These are phyloP conservation scores for Mimosa bimucronata DNA, from an alignment of 306 rosid genomes.

Conservation along the genomic window DNA sequence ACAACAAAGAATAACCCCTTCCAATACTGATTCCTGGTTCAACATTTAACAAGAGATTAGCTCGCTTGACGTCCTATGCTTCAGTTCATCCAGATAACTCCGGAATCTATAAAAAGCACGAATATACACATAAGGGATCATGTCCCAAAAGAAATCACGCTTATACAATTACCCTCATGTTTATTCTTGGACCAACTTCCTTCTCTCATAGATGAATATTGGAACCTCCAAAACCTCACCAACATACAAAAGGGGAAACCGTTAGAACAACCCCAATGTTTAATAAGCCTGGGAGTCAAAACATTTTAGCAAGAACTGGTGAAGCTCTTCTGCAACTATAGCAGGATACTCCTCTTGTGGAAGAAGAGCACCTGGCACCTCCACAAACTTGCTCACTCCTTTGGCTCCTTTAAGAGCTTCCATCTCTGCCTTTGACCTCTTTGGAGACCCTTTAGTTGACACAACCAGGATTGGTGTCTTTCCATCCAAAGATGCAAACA, in stretches of 20 bases:
- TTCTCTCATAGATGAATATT: neutral
- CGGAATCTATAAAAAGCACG: neutral
- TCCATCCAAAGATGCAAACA: constrained; percentile 72
- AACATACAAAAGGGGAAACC: constrained; percentile 12
- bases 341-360: constrained; percentile 94
- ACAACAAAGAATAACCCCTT: neutral
- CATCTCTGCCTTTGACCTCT: constrained; percentile 96
- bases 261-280: constrained; percentile 16
- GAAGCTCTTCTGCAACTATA: constrained; percentile 77
- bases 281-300: constrained; percentile 37
- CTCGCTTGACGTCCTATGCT: neutral
- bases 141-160: constrained; percentile 28
- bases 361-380: constrained; percentile 92
- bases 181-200: constrained; percentile 40
- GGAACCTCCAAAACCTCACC: constrained; percentile 11
- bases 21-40: neutral
- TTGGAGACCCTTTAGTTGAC: constrained; percentile 77
- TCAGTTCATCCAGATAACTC: neutral
- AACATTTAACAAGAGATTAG: neutral
- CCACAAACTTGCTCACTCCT: constrained; percentile 89
- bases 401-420: constrained; percentile 85
- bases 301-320: constrained; percentile 70
- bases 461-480: constrained; percentile 71
- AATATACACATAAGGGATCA: neutral
- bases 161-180: constrained; percentile 8